phyloP scores from a whole-genome alignment of 2,329 filamentous ascomycete genomes.

The Trichoderma koningiopsis region DNA sequence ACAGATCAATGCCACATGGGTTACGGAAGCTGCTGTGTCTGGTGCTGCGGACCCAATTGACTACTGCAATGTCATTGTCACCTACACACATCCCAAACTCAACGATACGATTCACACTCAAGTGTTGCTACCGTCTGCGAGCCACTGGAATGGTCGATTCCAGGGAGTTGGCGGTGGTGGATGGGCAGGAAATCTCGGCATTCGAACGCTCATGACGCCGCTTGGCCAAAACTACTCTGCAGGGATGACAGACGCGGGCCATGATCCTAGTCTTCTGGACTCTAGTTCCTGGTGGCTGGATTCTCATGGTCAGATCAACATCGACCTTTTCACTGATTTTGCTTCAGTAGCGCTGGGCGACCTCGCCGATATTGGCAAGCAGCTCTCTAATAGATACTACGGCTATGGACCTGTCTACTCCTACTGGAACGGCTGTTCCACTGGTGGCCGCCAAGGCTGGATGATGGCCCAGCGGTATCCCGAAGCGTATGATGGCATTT shows the following conservation, averaged over 20 bases:
- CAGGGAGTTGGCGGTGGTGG: neutral
- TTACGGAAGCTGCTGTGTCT: neutral
- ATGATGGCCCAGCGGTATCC: neutral
- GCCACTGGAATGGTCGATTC: neutral
- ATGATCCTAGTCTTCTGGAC: neutral
- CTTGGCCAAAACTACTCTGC: neutral
- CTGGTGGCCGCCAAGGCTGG: neutral
- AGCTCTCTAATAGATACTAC: neutral
- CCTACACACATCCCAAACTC: neutral
- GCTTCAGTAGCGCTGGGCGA: neutral
- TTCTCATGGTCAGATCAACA: neutral
- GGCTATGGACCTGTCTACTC: neutral
- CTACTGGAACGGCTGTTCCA: neutral
- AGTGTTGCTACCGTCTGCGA: neutral
- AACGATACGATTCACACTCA: neutral
- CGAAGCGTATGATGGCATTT: neutral
- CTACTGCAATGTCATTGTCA: neutral
- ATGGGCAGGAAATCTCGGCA: neutral
- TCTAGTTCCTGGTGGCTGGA: neutral
- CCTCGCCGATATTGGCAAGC: neutral
- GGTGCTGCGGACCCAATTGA: neutral
- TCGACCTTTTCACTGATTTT: neutral
- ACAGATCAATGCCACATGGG: neutral
- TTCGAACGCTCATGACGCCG: neutral
- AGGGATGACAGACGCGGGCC: neutral